These are phyloP conservation scores for Ordospora colligata DNA, from an alignment of 371 early-diverging fungal species.

Conservation along the genomic window DNA sequence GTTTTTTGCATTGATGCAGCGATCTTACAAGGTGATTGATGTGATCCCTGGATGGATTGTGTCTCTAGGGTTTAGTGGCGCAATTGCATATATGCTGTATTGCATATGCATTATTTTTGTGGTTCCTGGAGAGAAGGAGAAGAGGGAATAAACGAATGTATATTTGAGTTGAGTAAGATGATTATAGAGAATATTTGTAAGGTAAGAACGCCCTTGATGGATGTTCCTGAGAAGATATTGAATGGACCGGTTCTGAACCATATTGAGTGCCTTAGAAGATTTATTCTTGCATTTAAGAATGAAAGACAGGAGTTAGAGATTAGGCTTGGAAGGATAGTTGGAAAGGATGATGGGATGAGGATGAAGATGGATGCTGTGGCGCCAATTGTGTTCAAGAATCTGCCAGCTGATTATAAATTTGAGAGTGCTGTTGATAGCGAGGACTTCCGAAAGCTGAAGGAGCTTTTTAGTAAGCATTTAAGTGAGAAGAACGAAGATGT, in stretches of 20 bases:
- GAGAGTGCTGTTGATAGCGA: conserved; percentile 14
- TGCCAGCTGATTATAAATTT: conserved; percentile 11
- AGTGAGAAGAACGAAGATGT: background rate
- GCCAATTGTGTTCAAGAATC: conserved; percentile 20
- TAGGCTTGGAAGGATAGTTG: conserved; percentile 34
- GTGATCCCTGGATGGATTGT: conserved; percentile 24
- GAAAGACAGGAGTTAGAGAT: conserved; percentile 38
- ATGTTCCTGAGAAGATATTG: background rate
- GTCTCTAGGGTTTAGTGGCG: background rate
- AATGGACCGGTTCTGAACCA: background rate
- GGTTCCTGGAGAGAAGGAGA: background rate
- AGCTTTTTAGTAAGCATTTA: background rate
- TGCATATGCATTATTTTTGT: conserved; percentile 40
- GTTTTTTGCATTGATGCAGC: conserved; percentile 23
- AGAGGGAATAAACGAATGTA: conserved; percentile 15
- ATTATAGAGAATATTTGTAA: background rate
- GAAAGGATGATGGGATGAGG: conserved; percentile 9
- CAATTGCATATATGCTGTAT: conserved; percentile 42
- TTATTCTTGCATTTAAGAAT: conserved; percentile 1
- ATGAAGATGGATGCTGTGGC: conserved; percentile 1
- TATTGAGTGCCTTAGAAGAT: background rate
- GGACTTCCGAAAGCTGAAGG: conserved; percentile 1
- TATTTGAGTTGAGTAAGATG: background rate
- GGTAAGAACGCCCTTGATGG: background rate
- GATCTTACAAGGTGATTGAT: conserved; percentile 15